A percentile compares a stretch with the other conserved stretches of the same genome.
Conservation (phyloP, 106 monocot species). For the Hemerocallis citrina region DNA sequence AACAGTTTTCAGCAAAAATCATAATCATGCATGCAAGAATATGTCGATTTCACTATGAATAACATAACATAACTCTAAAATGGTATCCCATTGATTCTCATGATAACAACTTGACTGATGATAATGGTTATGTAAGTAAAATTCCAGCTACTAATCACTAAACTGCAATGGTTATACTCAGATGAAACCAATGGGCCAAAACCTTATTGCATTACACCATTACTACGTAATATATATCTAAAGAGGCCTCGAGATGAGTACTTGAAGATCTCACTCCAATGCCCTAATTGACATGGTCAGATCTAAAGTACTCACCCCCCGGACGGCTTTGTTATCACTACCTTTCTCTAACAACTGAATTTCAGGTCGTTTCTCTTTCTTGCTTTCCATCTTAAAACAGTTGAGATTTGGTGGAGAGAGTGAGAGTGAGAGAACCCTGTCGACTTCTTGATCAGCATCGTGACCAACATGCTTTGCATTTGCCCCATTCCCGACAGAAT, state of each 20-base stretch:
- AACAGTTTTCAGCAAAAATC: not conserved
- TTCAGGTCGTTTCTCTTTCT: not conserved
- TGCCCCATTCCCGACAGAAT: not conserved
- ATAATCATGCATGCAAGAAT: not conserved
- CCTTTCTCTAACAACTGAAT: conserved; percentile 12
- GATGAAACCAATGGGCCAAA: not conserved
- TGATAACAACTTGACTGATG: not conserved
- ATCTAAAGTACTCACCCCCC: conserved; percentile 96
- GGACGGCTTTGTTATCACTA: conserved; percentile 31
- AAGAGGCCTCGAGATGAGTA: conserved; percentile 56
- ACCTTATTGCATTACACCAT: conserved; percentile 1
- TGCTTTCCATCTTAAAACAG: too few species aligned
- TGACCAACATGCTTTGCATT: not conserved
- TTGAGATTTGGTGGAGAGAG: conserved; percentile 27
- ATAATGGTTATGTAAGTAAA: not conserved
- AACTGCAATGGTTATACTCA: not conserved
- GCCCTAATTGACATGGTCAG: conserved; percentile 99
- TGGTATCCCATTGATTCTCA: not conserved
- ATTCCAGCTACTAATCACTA: not conserved
- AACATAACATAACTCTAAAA: not conserved
- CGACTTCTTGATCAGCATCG: conserved; percentile 23
- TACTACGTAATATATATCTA: too few species aligned
- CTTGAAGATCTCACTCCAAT: conserved; percentile 99
- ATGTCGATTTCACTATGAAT: not conserved
- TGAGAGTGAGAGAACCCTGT: conserved; percentile 64